Evolutionary conservation across 192 early-diverging fungal species (phyloP).

Genomic region (Backusella liffmaniae): DNA sequence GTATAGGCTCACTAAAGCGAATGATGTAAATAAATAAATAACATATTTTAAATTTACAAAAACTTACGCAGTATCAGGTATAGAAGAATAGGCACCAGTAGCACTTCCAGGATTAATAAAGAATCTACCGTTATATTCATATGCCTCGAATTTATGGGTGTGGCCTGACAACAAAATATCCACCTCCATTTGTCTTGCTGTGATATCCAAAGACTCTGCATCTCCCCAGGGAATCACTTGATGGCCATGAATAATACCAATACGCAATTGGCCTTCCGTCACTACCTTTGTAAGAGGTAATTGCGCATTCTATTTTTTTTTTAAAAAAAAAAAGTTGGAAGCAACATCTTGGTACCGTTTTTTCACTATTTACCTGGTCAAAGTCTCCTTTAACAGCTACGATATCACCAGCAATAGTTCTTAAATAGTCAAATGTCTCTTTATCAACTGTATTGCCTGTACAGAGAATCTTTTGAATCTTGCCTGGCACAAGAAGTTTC

Average conservation of each 20-base stretch:
- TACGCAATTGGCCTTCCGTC: conserved; percentile 55
- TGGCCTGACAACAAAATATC: conserved; percentile 88
- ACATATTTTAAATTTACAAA: neutral
- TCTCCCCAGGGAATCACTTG: conserved; percentile 81
- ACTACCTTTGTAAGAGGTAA: conserved; percentile 70
- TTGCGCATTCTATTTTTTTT: conserved; percentile 36
- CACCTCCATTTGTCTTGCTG: conserved; percentile 88
- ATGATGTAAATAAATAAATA: neutral
- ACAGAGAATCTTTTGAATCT: conserved; percentile 94
- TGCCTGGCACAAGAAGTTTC: conserved; percentile 91
- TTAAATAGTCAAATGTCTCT: conserved; percentile 86
- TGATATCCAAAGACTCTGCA: conserved; percentile 64
- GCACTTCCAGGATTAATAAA: conserved; percentile 96
- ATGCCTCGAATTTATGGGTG: conserved; percentile 90
- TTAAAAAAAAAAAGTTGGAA: neutral
- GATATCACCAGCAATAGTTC: conserved; percentile 76
- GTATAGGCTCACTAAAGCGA: conserved; percentile 58
- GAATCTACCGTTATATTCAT: conserved; percentile 88
- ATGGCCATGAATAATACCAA: conserved; percentile 88
- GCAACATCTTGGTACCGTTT: no score
- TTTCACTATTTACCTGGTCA: conserved; percentile 57
- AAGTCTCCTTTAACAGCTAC: conserved; percentile 80
- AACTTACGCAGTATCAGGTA: conserved; percentile 28
- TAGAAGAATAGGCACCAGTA: conserved; percentile 74
- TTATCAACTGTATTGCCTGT: conserved; percentile 87